Evolutionary conservation across 768 basidiomycete species (phyloP), one percentile per base, ranked within the genome.

Genomic region (Tubosaeta sp.): DNA sequence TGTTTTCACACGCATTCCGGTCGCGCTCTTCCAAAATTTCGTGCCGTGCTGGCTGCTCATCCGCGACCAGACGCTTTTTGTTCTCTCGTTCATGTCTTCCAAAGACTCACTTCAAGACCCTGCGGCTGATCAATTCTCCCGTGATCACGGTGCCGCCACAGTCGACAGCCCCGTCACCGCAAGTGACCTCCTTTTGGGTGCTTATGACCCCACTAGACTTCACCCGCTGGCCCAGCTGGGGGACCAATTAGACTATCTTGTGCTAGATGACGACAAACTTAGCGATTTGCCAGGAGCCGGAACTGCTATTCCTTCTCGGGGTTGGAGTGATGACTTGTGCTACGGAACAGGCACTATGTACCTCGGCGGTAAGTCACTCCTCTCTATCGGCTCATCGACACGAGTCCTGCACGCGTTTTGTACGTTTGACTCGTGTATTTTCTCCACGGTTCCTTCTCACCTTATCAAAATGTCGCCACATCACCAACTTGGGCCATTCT

Each of bases 341-440:
- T 97, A 98, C 74, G 97, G 97, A 66, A 97, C 95, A 64, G 97
- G 97, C 58, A 95, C 95, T 60, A 97, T 94, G 76, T 99, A 99
- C 84, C 85, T 99, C 52, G 81, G 89, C 71, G 95, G 95, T 97
- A 68, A 68, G 91, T 85, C 56, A 54, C 29, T 52, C 70, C 78
- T 76, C 78, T 80, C 80, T 77, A 80, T 82, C 77, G 80, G 76
- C 74, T 80, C 64, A 56, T 58, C 32, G 46, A 63, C 70, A 68
- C 56, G 68, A 64, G 69, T 76, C 79, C 76, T 69, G 78, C 73
- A 64, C 67, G 66, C 63, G 61, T 62, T 68, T 66, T 70, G 69
- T 72, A 69, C 67, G 76, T 75, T 75, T 73, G 63, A 62, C 72
- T 69, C 75, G 74, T 78, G 74, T 71, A 68, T 73, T 76, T 58